Base-by-base conservation (phyloP, 495 filamentous ascomycete genomes). In the Penicillium diatomitis region DNA sequence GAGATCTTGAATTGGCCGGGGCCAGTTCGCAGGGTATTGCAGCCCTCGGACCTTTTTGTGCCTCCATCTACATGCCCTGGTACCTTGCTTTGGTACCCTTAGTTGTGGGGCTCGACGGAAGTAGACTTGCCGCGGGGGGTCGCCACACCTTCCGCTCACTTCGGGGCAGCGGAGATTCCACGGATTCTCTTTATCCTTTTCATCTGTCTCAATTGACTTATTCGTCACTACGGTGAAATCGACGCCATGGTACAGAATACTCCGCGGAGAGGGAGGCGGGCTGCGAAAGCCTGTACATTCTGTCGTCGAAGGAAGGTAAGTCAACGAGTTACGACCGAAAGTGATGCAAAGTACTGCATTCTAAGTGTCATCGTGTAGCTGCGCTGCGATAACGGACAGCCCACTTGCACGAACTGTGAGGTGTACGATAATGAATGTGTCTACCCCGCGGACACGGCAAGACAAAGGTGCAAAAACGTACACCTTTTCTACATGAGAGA, bases 281-380 rank as follows among this genome's bases (percentile, higher is more conserved):
- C 61, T 5, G 44, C 49, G 4, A 53, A 57, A 36, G 63, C 63
- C 0, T 66, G 63, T 40, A 46, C 48, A 5, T 66, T 66, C 38
- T 66, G 63, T 38, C 54, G 58, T 6, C 55, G 53, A 11, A 55
- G 63, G 41, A 66, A 66, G 57, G 63, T 56, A 29, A 49, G 54
- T 47, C 8, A 4, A 12, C 32, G 8, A 11, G 9, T 40, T 9
- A 20, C 43, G 29, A 40, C 33, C 30, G 29, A 38, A 35, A 7
- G 20, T 47, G 27, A 41, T 31, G 40, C 1, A 30, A 30, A 41
- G 20, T 8, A 11, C 45, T 35, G 20, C 32, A 32, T 20, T 9
- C 42, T 45, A 20, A 45, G 32, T 51, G 31, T 47, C 36, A 32
- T 28, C 5, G 37, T 46, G n/a, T n/a, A 66, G 63, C 38, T 66